Conservation (phyloP, 2,329 filamentous ascomycete species). For the Macrophomina pseudophaseolina region DNA sequence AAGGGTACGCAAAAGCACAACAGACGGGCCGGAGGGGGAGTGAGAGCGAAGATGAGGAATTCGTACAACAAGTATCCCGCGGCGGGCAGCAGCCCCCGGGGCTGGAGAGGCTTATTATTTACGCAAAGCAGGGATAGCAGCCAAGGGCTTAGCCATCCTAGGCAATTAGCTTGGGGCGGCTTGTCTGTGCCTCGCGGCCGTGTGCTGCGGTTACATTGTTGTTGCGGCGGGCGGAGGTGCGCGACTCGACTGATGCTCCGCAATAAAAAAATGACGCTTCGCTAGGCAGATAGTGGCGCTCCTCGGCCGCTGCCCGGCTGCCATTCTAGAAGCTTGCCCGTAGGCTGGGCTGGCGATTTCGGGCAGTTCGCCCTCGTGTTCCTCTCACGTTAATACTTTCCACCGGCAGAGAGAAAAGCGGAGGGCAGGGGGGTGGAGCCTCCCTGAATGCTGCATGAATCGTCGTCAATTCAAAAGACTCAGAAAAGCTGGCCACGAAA, state of each 20-base stretch:
- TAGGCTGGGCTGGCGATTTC: neutral
- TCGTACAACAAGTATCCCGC: neutral
- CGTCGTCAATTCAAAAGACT: neutral
- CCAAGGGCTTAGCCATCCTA: constrained; percentile 12
- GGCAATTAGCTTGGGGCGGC: constrained; percentile 17
- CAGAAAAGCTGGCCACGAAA: neutral
- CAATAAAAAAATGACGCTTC: neutral
- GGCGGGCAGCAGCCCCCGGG: neutral
- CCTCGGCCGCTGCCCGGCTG: neutral
- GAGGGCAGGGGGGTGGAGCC: neutral
- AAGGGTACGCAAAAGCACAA: neutral
- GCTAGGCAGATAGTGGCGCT: neutral
- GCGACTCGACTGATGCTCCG: constrained; percentile 5
- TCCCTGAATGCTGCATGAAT: neutral
- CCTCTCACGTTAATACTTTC: neutral
- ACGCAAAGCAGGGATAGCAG: neutral
- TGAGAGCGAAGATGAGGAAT: neutral
- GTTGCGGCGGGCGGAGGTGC: neutral
- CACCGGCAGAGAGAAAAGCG: neutral
- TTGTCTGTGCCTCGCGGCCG: constrained; percentile 11
- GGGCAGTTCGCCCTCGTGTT: neutral
- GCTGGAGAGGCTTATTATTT: neutral
- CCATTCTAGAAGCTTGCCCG: neutral
- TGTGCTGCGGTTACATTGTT: neutral
- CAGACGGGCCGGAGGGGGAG: neutral